These are phyloP conservation scores for Dovyalis caffra DNA, from an alignment of 345 rosid species.

Conservation along the genomic window DNA sequence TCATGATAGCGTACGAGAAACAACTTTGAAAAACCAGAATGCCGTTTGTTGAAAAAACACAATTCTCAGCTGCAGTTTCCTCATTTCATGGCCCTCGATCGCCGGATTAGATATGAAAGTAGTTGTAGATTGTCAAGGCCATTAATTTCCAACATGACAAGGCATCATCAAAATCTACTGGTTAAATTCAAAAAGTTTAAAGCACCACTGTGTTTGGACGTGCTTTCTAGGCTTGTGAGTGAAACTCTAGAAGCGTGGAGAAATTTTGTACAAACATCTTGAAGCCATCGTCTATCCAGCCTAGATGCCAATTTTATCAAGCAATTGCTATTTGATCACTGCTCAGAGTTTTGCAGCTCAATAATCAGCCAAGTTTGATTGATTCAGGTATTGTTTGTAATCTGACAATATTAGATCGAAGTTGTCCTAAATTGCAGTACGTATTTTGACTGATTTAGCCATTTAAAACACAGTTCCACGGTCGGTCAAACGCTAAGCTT, in stretches of 20 bases:
- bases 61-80: not conserved
- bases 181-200: not conserved
- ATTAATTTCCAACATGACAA: not conserved
- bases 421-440: too few species aligned
- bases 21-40: not conserved
- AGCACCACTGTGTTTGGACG: not conserved
- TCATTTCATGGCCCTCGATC: not conserved
- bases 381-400: not conserved
- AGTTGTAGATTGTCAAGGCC: slow-evolving; percentile 6
- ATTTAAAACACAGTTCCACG: too few species aligned
- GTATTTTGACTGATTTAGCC: too few species aligned
- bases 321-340: not conserved
- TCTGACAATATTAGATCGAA: not conserved
- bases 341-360: not conserved
- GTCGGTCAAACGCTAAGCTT: too few species aligned
- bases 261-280: not conserved
- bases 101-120: not conserved
- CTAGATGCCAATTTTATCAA: not conserved
- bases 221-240: too few species aligned
- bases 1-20: not conserved
- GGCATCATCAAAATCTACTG: not conserved
- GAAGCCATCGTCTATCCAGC: not conserved
- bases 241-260: not conserved
- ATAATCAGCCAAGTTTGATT: too few species aligned
- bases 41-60: not conserved